Base-by-base conservation (phyloP, 2,329 filamentous ascomycete genomes). In the Helminthosporium solani region DNA sequence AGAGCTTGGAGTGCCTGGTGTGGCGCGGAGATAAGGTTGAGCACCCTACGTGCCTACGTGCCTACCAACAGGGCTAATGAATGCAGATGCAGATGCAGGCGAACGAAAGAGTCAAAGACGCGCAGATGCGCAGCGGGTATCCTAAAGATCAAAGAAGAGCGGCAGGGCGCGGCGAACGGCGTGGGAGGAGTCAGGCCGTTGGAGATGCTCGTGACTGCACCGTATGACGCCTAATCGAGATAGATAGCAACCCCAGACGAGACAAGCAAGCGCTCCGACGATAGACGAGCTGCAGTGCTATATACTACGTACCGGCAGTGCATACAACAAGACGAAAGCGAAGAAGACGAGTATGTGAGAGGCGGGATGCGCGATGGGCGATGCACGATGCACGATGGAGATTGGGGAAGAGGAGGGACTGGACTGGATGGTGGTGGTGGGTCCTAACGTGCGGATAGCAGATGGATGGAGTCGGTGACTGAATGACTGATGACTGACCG, bases 11-110 rank as follows among this genome's bases (percentile, higher is more conserved):
- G 41, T 42, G 48, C 44, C 48, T 47, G 41, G 38, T 8, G 53
- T 47, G 41, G 38, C n/a, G 53, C 50, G 56, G 60, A 61, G 62
- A 64, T 67, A 64, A 66, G 61, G 61, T 57, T 58, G 61, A 66
- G 62, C 45, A 63, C 55, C 54, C 46, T 52, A 52, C 48, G 46
- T 21, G 46, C 39, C 36, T 54, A 44, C 44, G 38, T 43, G 19
- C 42, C 42, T 38, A 35, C 54, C 36, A 18, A 47, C 42, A 35
- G 39, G 54, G 52, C 47, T 54, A 49, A 38, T 18, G 38, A 39
- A 38, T 44, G 38, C 40, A 31, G 27, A 37, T 23, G 28, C 21
- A 19, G n/a, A n/a, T n/a, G n/a, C n/a, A 4, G 33, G 7, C 9
- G 3, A 35, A 7, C 16, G 3, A 3, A 3, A 18, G 19, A 34